phyloP scores from a whole-genome alignment of 1,139 yeast genomes.

The Nakaseomyces kungkrabaensis region DNA sequence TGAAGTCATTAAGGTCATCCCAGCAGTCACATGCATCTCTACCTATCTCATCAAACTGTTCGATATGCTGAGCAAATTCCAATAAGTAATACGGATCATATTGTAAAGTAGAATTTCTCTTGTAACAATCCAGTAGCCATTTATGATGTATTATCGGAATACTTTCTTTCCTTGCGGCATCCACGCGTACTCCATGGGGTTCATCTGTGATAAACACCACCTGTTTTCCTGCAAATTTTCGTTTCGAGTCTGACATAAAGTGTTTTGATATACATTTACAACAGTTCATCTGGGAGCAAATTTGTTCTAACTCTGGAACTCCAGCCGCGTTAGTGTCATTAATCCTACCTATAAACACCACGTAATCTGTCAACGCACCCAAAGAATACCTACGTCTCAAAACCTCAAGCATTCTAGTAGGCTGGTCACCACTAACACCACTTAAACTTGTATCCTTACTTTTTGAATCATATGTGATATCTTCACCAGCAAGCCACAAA shows the following conservation, averaged over 20 bases:
- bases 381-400: slow-evolving; percentile 14
- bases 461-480: slow-evolving; percentile 14
- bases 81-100: slow-evolving; percentile 39
- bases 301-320: slow-evolving; percentile 13
- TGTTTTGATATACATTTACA: slow-evolving; percentile 17
- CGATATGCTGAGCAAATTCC: slow-evolving; percentile 18
- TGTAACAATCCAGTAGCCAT: slow-evolving; percentile 60
- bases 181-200: slow-evolving; percentile 21
- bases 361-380: slow-evolving; percentile 18
- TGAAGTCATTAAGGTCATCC: background rate
- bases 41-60: slow-evolving; percentile 32
- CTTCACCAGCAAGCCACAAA: slow-evolving; percentile 27
- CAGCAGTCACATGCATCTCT: slow-evolving; percentile 40
- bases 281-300: slow-evolving; percentile 17
- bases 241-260: slow-evolving; percentile 17
- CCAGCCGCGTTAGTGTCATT: slow-evolving; percentile 7
- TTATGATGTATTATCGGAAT: slow-evolving; percentile 59
- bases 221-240: slow-evolving; percentile 9
- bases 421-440: slow-evolving; percentile 4
- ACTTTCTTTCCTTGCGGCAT: slow-evolving; percentile 21
- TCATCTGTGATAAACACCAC: slow-evolving; percentile 25
- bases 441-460: slow-evolving; percentile 2
- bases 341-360: slow-evolving; percentile 26
- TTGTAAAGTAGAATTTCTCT: slow-evolving; percentile 51
- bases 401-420: slow-evolving; percentile 13